phyloP scores from a whole-genome alignment of 192 early-diverging fungal genomes.

The Backusella westeae region DNA sequence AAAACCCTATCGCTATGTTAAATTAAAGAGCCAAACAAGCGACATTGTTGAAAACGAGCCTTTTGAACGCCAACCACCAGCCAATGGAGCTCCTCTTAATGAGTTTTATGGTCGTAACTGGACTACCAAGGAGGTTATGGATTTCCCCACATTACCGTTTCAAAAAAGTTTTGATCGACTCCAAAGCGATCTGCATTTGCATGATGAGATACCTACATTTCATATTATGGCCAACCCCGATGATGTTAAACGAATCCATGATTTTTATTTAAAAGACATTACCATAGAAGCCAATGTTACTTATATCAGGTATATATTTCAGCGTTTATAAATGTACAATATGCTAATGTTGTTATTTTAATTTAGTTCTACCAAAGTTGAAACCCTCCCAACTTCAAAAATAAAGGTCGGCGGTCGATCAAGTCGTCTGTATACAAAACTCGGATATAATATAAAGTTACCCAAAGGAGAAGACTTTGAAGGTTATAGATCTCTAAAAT shows the following conservation, averaged over 20 bases:
- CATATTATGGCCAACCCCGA: not conserved
- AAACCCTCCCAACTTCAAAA: not conserved
- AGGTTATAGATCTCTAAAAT: slow-evolving; percentile 22
- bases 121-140: slow-evolving; percentile 4
- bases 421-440: slow-evolving; percentile 20
- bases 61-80: slow-evolving; percentile 11
- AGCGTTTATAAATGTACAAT: too few species aligned
- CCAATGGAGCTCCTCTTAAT: not conserved
- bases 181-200: not conserved
- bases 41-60: slow-evolving; percentile 1
- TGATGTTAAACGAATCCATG: not conserved
- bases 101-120: slow-evolving; percentile 28
- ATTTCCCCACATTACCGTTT: not conserved
- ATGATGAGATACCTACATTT: slow-evolving; percentile 1
- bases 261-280: not conserved
- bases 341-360: not conserved
- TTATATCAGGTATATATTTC: not conserved
- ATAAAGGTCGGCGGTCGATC: slow-evolving; percentile 28
- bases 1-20: slow-evolving; percentile 15
- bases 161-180: not conserved
- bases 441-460: slow-evolving; percentile 22
- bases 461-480: slow-evolving; percentile 8
- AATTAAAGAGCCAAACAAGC: not conserved
- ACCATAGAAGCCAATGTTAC: not conserved
- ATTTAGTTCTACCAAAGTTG: slow-evolving; percentile 10